These are phyloP conservation scores for Didymella arachidicola DNA, from an alignment of 2,329 filamentous ascomycete species.

Conservation along the genomic window DNA sequence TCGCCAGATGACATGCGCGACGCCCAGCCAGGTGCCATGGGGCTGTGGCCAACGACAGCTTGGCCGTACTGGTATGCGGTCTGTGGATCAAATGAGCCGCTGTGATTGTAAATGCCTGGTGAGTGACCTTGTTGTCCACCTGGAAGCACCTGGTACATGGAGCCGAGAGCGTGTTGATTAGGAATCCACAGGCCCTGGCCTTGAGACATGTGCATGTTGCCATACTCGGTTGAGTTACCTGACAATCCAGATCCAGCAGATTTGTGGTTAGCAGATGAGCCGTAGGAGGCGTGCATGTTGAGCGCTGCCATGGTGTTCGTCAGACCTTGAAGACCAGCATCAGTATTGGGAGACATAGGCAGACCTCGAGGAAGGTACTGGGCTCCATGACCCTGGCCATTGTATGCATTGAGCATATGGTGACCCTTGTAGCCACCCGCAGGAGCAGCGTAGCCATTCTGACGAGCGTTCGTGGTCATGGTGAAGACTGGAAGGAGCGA, in stretches of 20 bases:
- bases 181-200: constrained; percentile 51
- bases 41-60: constrained; percentile 55
- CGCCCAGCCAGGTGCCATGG: constrained; percentile 57
- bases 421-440: constrained; percentile 43
- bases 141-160: constrained; percentile 48
- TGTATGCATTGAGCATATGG: constrained; percentile 43
- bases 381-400: constrained; percentile 42
- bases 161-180: constrained; percentile 45
- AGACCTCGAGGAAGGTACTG: constrained; percentile 49
- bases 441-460: constrained; percentile 39
- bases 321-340: constrained; percentile 43
- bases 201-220: constrained; percentile 43
- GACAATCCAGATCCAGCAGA: constrained; percentile 44
- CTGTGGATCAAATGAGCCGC: constrained; percentile 54
- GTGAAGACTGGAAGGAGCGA: constrained; percentile 7
- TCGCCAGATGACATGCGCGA: constrained; percentile 56
- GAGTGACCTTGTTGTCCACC: constrained; percentile 44
- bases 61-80: constrained; percentile 55
- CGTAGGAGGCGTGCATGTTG: constrained; percentile 48
- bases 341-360: constrained; percentile 43
- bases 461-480: constrained; percentile 46
- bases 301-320: constrained; percentile 48
- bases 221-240: constrained; percentile 46
- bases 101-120: constrained; percentile 56
- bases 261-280: constrained; percentile 43